These are phyloP conservation scores for Lipomyces spencermartinsiae DNA, from an alignment of 805 yeast genomes.

Conservation along the genomic window DNA sequence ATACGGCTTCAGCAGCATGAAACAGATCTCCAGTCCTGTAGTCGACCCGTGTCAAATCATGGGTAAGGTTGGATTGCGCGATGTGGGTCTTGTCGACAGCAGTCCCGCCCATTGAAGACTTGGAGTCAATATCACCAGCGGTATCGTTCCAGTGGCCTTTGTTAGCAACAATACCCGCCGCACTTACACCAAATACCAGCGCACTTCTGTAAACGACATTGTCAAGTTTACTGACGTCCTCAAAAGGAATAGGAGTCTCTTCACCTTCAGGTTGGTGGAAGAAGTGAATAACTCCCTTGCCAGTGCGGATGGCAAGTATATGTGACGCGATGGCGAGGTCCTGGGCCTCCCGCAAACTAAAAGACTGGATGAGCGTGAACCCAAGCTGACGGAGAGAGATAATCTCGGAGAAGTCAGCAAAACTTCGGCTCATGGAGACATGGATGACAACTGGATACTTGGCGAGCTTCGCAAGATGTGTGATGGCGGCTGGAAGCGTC, in stretches of 20 bases:
- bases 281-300: slow-evolving; percentile 75
- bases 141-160: slow-evolving; percentile 33
- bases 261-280: slow-evolving; percentile 45
- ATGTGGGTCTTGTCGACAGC: slow-evolving; percentile 34
- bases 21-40: slow-evolving; percentile 18
- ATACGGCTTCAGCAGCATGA: slow-evolving; percentile 37
- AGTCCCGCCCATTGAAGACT: slow-evolving; percentile 23
- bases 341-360: slow-evolving; percentile 58
- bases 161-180: slow-evolving; percentile 33
- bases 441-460: slow-evolving; percentile 61
- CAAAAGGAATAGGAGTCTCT: slow-evolving; percentile 28
- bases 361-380: slow-evolving; percentile 69
- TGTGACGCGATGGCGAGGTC: slow-evolving; percentile 65
- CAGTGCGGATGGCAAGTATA: slow-evolving; percentile 56
- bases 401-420: slow-evolving; percentile 69
- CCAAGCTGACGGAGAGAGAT: slow-evolving; percentile 77
- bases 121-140: slow-evolving; percentile 22
- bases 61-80: slow-evolving; percentile 24
- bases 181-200: slow-evolving; percentile 18
- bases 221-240: slow-evolving; percentile 21
- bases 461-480: slow-evolving; percentile 56
- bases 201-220: slow-evolving; percentile 22
- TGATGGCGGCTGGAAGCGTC: slow-evolving; percentile 65
- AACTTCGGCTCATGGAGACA: slow-evolving; percentile 46
- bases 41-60: slow-evolving; percentile 6